Percentiles rank a stretch among this genome's conserved stretches.
phyloP scores from a whole-genome alignment of 345 rosid genomes.

The Odontarrhena argentea region DNA sequence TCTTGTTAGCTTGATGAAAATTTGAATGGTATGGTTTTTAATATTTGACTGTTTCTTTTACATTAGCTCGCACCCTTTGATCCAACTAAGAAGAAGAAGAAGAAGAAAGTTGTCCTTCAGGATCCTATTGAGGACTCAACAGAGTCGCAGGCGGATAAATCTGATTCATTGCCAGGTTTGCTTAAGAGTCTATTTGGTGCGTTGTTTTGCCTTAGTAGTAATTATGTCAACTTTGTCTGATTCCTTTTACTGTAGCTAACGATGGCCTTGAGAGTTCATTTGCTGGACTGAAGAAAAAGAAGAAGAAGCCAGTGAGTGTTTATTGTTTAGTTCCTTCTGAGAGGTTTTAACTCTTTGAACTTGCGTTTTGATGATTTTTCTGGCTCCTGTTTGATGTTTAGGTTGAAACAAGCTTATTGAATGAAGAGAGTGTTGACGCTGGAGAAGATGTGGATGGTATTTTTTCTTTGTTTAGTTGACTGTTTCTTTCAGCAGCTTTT shows the following conservation, averaged over 20 bases:
- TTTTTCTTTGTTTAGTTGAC: background rate
- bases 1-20: background rate
- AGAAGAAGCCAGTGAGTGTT: constrained; percentile 83
- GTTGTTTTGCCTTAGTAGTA: background rate
- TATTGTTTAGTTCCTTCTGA: background rate
- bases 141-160: constrained; percentile 68
- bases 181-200: background rate
- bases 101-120: constrained; percentile 77
- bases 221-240: constrained; percentile 3
- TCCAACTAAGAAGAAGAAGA: constrained; percentile 94
- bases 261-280: constrained; percentile 83
- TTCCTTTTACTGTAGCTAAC: constrained; percentile 50
- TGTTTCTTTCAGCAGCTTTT: background rate
- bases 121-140: constrained; percentile 63
- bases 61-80: constrained; percentile 80
- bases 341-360: background rate
- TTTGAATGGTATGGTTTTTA: constrained; percentile 1
- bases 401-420: constrained; percentile 69
- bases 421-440: constrained; percentile 63
- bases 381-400: constrained; percentile 38
- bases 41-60: background rate
- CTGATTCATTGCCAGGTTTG: constrained; percentile 68
- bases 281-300: constrained; percentile 89
- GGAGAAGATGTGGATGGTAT: constrained; percentile 74
- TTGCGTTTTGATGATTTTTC: background rate